phyloP scores from a whole-genome alignment of 345 rosid genomes.

The Bruguiera gymnorhiza region DNA sequence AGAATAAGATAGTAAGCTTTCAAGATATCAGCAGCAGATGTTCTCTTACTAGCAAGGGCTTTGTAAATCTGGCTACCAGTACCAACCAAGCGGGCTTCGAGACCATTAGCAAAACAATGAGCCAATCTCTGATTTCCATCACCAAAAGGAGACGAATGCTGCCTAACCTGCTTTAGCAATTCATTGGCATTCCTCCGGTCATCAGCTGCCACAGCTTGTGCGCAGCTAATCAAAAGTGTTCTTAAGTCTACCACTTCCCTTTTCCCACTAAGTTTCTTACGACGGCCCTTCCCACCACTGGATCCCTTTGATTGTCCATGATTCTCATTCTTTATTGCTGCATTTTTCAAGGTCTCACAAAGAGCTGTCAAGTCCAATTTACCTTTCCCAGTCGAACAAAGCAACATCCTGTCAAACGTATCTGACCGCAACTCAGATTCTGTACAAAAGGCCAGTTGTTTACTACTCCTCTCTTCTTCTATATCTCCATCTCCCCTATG shows the following conservation, averaged over 20 bases:
- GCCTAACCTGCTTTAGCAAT: slow-evolving; percentile 27
- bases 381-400: slow-evolving; percentile 36
- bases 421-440: slow-evolving; percentile 62
- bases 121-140: slow-evolving; percentile 37
- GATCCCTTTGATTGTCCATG: slow-evolving; percentile 25
- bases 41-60: slow-evolving; percentile 20
- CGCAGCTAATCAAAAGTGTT: slow-evolving; percentile 29
- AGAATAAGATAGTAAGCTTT: slow-evolving; percentile 19
- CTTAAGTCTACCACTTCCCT: slow-evolving; percentile 27
- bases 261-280: slow-evolving; percentile 24
- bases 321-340: slow-evolving; percentile 33
- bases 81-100: slow-evolving; percentile 31
- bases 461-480: slow-evolving; percentile 73
- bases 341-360: slow-evolving; percentile 56
- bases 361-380: slow-evolving; percentile 38
- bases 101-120: slow-evolving; percentile 28
- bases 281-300: slow-evolving; percentile 16
- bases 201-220: slow-evolving; percentile 31
- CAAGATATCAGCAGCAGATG: slow-evolving; percentile 17
- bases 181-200: slow-evolving; percentile 22
- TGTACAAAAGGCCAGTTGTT: slow-evolving; percentile 56
- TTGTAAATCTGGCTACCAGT: slow-evolving; percentile 27
- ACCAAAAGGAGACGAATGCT: slow-evolving; percentile 25
- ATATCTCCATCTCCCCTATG: slow-evolving; percentile 37
- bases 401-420: slow-evolving; percentile 64